Evolutionary conservation across 2,329 filamentous ascomycete genomes (phyloP), one percentile per base, ranked within the genome.

Genomic region (Cladosporium sp.): DNA sequence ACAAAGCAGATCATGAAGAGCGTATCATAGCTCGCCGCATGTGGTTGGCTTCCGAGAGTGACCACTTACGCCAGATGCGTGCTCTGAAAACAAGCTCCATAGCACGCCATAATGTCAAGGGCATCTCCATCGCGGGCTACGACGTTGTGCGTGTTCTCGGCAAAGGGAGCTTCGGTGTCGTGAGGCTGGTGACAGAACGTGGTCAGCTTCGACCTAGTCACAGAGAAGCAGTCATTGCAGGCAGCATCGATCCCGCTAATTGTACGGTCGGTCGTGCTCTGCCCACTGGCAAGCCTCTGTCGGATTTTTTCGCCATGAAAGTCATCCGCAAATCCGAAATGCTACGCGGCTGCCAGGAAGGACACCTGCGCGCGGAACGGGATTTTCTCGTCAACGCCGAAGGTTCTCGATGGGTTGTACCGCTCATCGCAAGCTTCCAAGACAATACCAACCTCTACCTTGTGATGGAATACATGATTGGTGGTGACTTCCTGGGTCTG

Each of bases 381-480:
- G 95, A 98, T 72, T 96, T 98, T 69, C 84, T 99, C 8, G 92
- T 97, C 28, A 88, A 90, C 6, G 93, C 93, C 1, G 91, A 95
- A 75, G 91, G 89, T n/a, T 96, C 92, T 5, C 86, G 85, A 67
- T 98, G 93, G 94, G 88, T 97, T 56, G 91, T 98, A 2, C 91
- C 93, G 0, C 81, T 99, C 39, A 85, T 97, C 59, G 85, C 91
- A 58, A 95, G 92, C 73, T 98, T 98, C 70, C 92, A 98, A 76
- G 95, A 98, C 75, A 81, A 86, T 39, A 85, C 86, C 49, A 92
- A 91, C 71, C 83, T 99, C 6, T 98, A 98, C 73, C 86, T 99
- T 6, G 91, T 97, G 61, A 97, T 98, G 93, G 93, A 98, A 66
- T 99, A 96, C 75, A 97, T 97, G 92, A 90, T 96, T 2, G 95